Evolutionary conservation across 1,284 basidiomycete genomes (phyloP).

Genomic region (Baeospora myosura): DNA sequence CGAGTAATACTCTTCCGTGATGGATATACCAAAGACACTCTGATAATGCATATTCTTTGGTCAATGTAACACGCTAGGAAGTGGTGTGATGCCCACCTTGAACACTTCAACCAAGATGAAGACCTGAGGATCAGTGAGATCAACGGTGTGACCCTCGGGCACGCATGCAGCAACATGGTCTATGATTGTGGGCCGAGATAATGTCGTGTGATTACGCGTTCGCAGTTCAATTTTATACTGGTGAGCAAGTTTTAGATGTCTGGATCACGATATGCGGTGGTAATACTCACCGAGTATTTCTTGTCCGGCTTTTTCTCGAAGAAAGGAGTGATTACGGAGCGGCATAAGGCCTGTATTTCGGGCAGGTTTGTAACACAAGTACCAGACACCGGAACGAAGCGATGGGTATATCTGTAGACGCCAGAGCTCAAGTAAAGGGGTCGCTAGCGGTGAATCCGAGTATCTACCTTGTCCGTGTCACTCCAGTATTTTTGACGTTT

Average conservation of each 20-base stretch:
- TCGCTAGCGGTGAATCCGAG: not conserved
- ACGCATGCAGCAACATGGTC: constrained; percentile 63
- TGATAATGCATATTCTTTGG: constrained; percentile 23
- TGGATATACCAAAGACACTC: constrained; percentile 66
- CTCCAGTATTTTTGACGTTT: constrained; percentile 53
- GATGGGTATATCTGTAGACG: constrained; percentile 49
- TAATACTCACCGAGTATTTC: constrained; percentile 36
- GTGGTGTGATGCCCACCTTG: constrained; percentile 43
- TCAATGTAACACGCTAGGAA: not conserved
- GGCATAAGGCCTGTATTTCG: constrained; percentile 60
- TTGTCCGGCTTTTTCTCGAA: constrained; percentile 36
- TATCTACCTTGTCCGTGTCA: constrained; percentile 56
- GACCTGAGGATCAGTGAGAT: constrained; percentile 57
- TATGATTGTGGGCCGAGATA: constrained; percentile 51
- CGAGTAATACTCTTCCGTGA: constrained; percentile 64
- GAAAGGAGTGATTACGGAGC: constrained; percentile 43
- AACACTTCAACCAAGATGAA: constrained; percentile 76
- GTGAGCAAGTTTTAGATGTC: not conserved
- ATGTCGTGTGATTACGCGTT: constrained; percentile 63
- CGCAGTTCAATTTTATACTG: constrained; percentile 77
- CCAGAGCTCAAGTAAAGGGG: constrained; percentile 3
- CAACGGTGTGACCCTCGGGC: constrained; percentile 56
- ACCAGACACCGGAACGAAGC: constrained; percentile 61
- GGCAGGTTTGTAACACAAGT: constrained; percentile 60
- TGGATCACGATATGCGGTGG: not conserved